Base-by-base conservation (phyloP, 208 protist genomes). In the Wallacemonas sp. region DNA sequence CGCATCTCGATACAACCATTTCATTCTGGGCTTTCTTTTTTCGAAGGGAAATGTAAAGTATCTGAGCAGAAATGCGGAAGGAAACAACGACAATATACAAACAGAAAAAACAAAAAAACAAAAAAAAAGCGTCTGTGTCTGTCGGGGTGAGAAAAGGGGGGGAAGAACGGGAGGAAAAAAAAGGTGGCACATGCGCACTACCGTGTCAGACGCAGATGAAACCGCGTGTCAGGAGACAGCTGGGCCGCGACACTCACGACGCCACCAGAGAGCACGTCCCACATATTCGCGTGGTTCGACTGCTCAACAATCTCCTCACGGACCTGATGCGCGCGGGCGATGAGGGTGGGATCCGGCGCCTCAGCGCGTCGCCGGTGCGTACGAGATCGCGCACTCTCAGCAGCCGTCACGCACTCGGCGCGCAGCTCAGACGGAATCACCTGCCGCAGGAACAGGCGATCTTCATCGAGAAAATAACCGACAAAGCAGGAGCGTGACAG, bases 371-470 rank as follows among this genome's bases (percentile, higher is more conserved):
- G 32, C 6, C 17, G 14, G 16, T 14, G n/a, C 17, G 52, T 0
- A 14, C 9, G 9, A 17, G 19, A 26, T 9, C 5, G 9, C 23
- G 52, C 52, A 4, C 6, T 5, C 52, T 33, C 52, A 26, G 68
- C 52, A n/a, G 49, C 17, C 2, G 73, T 70, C 69, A 77, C 52
- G 19, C 65, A 70, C 68, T 70, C 77, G 1, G 56, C 57, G 5
- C 78, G 79, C 49, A 93, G 67, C 65, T 90, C 81, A 2, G 70
- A 56, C 9, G 87, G 84, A 23, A 90, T 81, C 5, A 90, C 46
- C 16, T 79, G 61, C 5, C 87, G 83, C 36, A 90, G 24, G 12
- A 78, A 73, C 39, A 93, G 60, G 6, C 61, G 73, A 2, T 14
- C 65, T 36, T 73, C 54, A 16, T 58, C 57, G 6, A 78, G 23